Conservation (phyloP, 306 rosid genomes). For the Sphenostylis stenocarpa region DNA sequence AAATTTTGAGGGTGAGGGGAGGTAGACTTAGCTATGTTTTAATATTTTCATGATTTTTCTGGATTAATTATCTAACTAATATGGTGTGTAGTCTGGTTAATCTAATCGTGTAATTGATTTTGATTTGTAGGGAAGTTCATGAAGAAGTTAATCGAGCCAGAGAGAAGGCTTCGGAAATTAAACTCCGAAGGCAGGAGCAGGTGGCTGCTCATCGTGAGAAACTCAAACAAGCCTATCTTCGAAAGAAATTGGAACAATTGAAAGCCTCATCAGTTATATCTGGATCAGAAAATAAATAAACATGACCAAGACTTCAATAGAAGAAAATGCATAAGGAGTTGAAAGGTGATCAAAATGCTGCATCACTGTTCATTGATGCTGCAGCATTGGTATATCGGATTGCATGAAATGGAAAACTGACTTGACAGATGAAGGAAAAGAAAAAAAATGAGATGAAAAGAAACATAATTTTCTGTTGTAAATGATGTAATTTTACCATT, state of each 20-base stretch:
- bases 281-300: constrained; percentile 33
- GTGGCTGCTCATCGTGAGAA: constrained; percentile 6
- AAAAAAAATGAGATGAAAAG: background rate
- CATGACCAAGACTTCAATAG: constrained; percentile 21
- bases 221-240: constrained; percentile 6
- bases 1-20: background rate
- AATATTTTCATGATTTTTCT: constrained; percentile 11
- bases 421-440: background rate
- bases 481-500: background rate
- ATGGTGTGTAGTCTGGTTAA: background rate
- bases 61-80: background rate
- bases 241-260: constrained; percentile 54
- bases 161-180: constrained; percentile 10
- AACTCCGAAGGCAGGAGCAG: background rate
- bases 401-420: background rate
- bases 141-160: constrained; percentile 6
- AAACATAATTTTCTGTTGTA: background rate
- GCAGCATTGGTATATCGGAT: background rate
- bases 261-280: constrained; percentile 61
- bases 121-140: constrained; percentile 67
- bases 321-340: background rate
- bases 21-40: background rate
- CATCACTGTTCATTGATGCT: background rate
- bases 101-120: constrained; percentile 11
- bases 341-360: background rate